Evolutionary conservation across 2,329 filamentous ascomycete species (phyloP).

Genomic region (Boeremia lycopersici): DNA sequence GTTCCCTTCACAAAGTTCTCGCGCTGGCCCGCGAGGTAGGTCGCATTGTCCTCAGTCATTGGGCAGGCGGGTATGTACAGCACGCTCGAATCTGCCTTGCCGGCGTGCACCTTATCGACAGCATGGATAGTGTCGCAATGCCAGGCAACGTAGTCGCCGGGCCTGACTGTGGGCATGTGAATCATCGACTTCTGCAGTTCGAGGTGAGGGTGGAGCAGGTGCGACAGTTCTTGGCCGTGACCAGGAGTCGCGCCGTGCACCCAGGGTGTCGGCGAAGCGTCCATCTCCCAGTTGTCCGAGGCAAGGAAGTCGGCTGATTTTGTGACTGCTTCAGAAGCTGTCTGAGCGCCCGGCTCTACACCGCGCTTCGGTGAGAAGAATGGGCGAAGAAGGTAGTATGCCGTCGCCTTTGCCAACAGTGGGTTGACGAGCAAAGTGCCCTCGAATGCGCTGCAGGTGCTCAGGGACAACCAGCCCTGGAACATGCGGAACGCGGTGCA

Average conservation of each 20-base stretch:
- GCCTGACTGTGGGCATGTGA: constrained; percentile 69
- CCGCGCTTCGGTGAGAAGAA: constrained; percentile 70
- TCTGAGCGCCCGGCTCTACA: constrained; percentile 39
- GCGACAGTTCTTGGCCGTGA: constrained; percentile 70
- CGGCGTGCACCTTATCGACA: constrained; percentile 79
- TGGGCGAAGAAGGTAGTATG: constrained; percentile 80
- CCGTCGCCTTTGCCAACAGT: constrained; percentile 73
- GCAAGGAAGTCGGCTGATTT: constrained; percentile 53
- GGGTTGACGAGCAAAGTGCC: constrained; percentile 86
- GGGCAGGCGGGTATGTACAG: constrained; percentile 90
- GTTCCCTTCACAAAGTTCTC: constrained; percentile 70
- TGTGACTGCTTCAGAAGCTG: constrained; percentile 35
- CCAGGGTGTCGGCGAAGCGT: constrained; percentile 59
- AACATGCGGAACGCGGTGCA: constrained; percentile 87
- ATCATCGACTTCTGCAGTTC: constrained; percentile 72
- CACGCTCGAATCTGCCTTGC: constrained; percentile 76
- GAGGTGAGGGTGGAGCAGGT: constrained; percentile 71
- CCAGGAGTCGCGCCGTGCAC: constrained; percentile 75
- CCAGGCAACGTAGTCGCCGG: constrained; percentile 78
- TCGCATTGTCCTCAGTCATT: constrained; percentile 74
- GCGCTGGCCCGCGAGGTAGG: constrained; percentile 73
- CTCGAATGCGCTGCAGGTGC: constrained; percentile 71
- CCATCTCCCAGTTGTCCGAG: constrained; percentile 66
- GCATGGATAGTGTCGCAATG: constrained; percentile 83
- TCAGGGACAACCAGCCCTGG: constrained; percentile 88